Conservation (phyloP, 106 monocot species). For the Dendrobium huoshanense region DNA sequence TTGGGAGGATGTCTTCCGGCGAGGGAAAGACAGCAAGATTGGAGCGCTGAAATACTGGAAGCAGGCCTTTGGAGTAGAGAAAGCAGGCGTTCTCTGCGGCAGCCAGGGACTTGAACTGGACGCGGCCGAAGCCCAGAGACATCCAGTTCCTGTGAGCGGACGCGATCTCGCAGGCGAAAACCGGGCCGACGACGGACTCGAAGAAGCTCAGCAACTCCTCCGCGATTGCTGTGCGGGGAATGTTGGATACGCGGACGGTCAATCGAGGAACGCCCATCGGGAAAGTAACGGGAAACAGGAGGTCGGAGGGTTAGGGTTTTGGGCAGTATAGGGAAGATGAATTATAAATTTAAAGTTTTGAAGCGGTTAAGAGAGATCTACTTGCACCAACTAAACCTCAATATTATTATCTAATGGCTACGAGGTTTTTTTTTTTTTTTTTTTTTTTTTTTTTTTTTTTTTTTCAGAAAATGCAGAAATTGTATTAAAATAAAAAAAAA, state of each 20-base stretch:
- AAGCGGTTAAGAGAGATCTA: too few species aligned
- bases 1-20: constrained; percentile 41
- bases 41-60: constrained; percentile 41
- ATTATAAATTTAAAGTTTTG: too few species aligned
- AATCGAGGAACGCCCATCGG: background rate
- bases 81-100: constrained; percentile 34
- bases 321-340: too few species aligned
- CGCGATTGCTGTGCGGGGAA: constrained; percentile 58
- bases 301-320: background rate
- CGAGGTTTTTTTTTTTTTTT: too few species aligned
- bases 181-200: constrained; percentile 47
- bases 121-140: constrained; percentile 51
- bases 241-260: constrained; percentile 51
- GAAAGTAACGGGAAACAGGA: background rate
- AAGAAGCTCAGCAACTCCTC: constrained; percentile 61
- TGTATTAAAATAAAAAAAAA: too few species aligned
- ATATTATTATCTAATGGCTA: too few species aligned
- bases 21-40: constrained; percentile 29
- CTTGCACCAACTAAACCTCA: too few species aligned
- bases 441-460: too few species aligned
- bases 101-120: constrained; percentile 64
- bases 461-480: too few species aligned
- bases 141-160: constrained; percentile 46
- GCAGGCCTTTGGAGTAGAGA: constrained; percentile 15
- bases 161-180: constrained; percentile 69